A percentile compares a stretch with the other conserved stretches of the same genome.
phyloP scores from a whole-genome alignment of 208 protist species.

The Acanthamoeba healyi region DNA sequence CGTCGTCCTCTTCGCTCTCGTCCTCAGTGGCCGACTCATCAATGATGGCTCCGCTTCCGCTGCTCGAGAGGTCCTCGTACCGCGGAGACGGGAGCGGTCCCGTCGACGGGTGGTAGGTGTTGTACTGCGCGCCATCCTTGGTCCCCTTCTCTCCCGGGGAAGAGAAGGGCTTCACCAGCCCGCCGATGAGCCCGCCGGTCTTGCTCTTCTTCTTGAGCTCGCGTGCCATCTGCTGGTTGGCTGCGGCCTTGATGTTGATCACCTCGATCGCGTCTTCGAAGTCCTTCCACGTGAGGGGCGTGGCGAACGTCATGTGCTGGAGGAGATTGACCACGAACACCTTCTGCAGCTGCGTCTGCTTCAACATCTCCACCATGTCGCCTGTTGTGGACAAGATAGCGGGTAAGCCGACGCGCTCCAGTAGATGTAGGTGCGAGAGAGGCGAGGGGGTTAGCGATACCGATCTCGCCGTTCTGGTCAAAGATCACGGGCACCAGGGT shows the following conservation, averaged over 20 bases:
- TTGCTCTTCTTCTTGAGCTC: constrained; percentile 71
- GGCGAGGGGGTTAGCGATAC: not conserved
- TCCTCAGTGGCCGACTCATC: not conserved
- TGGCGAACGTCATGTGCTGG: constrained; percentile 20
- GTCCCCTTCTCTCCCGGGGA: not conserved
- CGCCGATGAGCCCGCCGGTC: constrained; percentile 21
- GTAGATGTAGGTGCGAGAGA: not conserved
- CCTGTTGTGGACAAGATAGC: not conserved
- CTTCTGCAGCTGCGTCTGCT: constrained; percentile 68
- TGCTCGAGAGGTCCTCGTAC: constrained; percentile 21
- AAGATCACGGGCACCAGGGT: constrained; percentile 48
- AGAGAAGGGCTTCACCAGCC: constrained; percentile 16
- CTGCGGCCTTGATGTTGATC: constrained; percentile 69
- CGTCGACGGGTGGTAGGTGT: not conserved
- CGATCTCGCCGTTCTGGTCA: constrained; percentile 9
- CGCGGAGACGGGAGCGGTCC: not conserved
- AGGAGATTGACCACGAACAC: constrained; percentile 41
- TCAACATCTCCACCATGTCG: constrained; percentile 47
- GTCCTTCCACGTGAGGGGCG: constrained; percentile 2
- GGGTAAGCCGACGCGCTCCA: not conserved
- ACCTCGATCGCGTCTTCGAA: constrained; percentile 65
- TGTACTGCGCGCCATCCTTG: constrained; percentile 34
- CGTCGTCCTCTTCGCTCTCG: constrained; percentile 23
- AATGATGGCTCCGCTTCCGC: not conserved
- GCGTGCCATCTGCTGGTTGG: constrained; percentile 33